Evolutionary conservation across 1,139 yeast species (phyloP), one percentile per base, ranked within the genome.

Genomic region (Candida tropicalis): DNA sequence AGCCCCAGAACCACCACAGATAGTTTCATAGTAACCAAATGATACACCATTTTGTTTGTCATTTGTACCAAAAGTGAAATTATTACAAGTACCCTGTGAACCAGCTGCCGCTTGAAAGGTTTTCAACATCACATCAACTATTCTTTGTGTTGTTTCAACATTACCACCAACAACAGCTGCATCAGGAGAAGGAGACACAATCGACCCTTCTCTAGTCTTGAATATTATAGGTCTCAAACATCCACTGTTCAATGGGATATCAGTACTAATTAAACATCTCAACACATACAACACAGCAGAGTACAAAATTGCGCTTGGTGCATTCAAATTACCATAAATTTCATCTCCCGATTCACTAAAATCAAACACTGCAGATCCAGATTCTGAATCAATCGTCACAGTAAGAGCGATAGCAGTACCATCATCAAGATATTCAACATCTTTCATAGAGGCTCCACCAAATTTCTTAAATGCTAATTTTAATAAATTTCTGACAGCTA

Each of bases 91-190:
- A 6, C 77, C 77, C 51, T 73, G 79, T 3, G 78, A 72, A 6
- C 75, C 77, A 11, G 79, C 96, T 58, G 87, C 85, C 5, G 87
- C 87, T 48, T 77, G 74, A 58, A 87, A 87, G 0, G 95, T 89
- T 53, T 80, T 81, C 55, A 88, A 70, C 46, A 87, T 76, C 3
- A 84, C 90, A 62, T 87, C 96, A 2, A 89, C 86, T 34, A 88
- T 81, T 48, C 95, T 73, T 62, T 88, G 96, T 1, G 93, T 82
- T 0, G 96, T 87, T 61, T 85, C 85, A n/a, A 87, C 95, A 59
- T 87, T 88, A 6, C 95, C 95, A 23, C 95, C 96, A 8, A 87
- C 95, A 3, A 86, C 90, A 1, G 96, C 96, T 13, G 93, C 93
- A 38, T 84, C 88, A 32, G 72, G 74, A 2, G 84, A 74, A 2